Evolutionary conservation across 202 grass and related monocot species (phyloP).

Genomic region (Saccharum hybrid): DNA sequence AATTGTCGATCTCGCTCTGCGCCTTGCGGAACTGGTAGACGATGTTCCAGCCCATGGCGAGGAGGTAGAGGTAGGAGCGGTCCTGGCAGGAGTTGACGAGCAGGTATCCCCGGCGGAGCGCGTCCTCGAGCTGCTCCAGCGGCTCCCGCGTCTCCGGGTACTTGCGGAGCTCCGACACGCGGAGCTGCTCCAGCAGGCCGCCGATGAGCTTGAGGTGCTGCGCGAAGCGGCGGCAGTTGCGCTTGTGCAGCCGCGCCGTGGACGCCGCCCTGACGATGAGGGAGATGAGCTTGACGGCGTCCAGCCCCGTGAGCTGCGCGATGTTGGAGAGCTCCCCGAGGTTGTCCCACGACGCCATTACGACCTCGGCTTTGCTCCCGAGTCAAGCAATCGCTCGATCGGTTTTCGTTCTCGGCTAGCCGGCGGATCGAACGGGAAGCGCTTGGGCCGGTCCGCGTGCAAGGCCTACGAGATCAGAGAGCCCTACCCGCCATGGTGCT

Average conservation of each 20-base stretch:
- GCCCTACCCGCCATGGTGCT: neutral
- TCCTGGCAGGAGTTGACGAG: conserved; percentile 79
- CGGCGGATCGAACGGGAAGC: too few relatives aligned
- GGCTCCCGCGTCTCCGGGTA: conserved; percentile 91
- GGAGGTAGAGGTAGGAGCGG: conserved; percentile 80
- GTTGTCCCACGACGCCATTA: conserved; percentile 64
- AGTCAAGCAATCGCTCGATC: too few relatives aligned
- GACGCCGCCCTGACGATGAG: conserved; percentile 70
- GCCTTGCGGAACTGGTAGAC: conserved; percentile 84
- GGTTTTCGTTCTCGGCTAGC: too few relatives aligned
- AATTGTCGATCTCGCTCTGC: conserved; percentile 92
- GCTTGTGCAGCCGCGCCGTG: conserved; percentile 81
- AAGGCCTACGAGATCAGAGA: neutral
- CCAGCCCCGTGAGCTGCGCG: conserved; percentile 76
- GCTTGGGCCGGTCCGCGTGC: neutral
- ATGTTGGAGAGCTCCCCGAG: conserved; percentile 60
- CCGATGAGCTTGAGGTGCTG: conserved; percentile 81
- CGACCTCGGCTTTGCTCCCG: neutral
- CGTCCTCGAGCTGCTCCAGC: conserved; percentile 88
- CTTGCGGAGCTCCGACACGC: conserved; percentile 76
- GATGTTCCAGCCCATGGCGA: conserved; percentile 95
- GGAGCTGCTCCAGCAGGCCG: conserved; percentile 71
- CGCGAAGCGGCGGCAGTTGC: conserved; percentile 82
- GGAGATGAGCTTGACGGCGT: conserved; percentile 67
- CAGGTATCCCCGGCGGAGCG: conserved; percentile 58